Base-by-base conservation (phyloP, 2,329 filamentous ascomycete species). In the Fusarium keratoplasticum region DNA sequence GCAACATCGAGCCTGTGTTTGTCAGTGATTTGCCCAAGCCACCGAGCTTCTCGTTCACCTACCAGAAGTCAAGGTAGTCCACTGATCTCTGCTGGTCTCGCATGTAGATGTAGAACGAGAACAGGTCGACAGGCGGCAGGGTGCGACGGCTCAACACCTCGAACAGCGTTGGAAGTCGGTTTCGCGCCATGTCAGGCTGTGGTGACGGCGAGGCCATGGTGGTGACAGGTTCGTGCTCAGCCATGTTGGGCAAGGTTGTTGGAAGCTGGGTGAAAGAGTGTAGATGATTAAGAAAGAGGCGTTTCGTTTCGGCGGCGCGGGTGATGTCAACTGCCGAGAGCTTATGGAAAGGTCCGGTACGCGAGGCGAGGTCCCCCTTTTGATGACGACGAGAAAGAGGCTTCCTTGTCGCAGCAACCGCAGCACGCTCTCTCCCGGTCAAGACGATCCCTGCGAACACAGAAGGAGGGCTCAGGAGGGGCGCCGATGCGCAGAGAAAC, bases 101-200 rank as follows among this genome's bases (percentile, higher is more conserved):
- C 96, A 99, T 99, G 85, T 98, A 99, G 79, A 99, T 99, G 85
- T 99, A 99, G 86, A 99, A 99, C 2, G 95, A 98, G 84, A 98
- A 99, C 13, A 99, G 88, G 81, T 99, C 97, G 67, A 99, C 96
- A 0, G 96, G 96, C 58, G 97, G 94, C 22, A 97, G 89, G n/a
- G 96, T 99, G 74, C 95, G 92, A 76, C 97, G 92, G 81, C 95
- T 98, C 70, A 99, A 87, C 65, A 99, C 96, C 84, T 99, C 97
- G 81, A 97, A 98, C 61, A 99, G 90, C 2, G 95, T 98, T 55
- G 96, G 96, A 68, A 99, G 90, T 75, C 96, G 90, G 82, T 97
- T 97, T 79, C 96, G 92, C 75, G 85, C 84, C 73, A 90, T 81
- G 75, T 92, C 90, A 55, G 89, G 89, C 72, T 87, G 83, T 55